Percentiles rank a stretch among this genome's conserved stretches.
Conservation (phyloP, 1,139 yeast species). For the Eremothecium coryli region DNA sequence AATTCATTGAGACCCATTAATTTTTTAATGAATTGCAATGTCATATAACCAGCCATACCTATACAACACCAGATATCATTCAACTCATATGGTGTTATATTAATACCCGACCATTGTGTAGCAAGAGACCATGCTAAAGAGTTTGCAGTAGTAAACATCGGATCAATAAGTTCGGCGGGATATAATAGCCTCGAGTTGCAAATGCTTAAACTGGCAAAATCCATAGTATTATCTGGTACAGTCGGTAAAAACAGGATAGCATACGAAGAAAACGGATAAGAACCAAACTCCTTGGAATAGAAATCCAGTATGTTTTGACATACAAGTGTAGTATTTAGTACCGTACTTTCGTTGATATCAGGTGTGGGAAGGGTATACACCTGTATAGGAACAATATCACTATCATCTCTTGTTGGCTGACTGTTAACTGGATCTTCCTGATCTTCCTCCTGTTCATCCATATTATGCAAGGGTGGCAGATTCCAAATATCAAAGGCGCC, state of each 20-base stretch:
- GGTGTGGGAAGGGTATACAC: conserved; percentile 25
- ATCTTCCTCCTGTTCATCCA: conserved; percentile 38
- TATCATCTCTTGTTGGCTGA: conserved; percentile 27
- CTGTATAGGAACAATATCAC: conserved; percentile 39
- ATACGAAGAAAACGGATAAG: conserved; percentile 82
- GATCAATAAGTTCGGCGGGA: conserved; percentile 70
- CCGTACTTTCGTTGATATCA: conserved; percentile 40
- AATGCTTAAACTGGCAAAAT: conserved; percentile 72
- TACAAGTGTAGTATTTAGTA: conserved; percentile 67
- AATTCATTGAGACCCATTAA: conserved; percentile 81
- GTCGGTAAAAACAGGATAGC: conserved; percentile 68
- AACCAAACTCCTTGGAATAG: conserved; percentile 81
- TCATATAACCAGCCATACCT: conserved; percentile 82
- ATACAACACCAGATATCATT: conserved; percentile 88
- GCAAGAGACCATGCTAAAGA: conserved; percentile 62
- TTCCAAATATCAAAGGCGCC: conserved; percentile 70
- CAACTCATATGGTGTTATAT: conserved; percentile 71
- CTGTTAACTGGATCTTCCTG: conserved; percentile 12
- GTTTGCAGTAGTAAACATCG: conserved; percentile 64
- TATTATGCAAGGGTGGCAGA: conserved; percentile 27
- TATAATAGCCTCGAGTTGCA: conserved; percentile 60
- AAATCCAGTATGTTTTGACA: conserved; percentile 72
- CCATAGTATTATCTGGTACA: conserved; percentile 42
- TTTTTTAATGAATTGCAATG: conserved; percentile 55
- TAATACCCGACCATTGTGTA: conserved; percentile 89